Base-by-base conservation (phyloP, 768 basidiomycete genomes). In the Lactarius tabidus region DNA sequence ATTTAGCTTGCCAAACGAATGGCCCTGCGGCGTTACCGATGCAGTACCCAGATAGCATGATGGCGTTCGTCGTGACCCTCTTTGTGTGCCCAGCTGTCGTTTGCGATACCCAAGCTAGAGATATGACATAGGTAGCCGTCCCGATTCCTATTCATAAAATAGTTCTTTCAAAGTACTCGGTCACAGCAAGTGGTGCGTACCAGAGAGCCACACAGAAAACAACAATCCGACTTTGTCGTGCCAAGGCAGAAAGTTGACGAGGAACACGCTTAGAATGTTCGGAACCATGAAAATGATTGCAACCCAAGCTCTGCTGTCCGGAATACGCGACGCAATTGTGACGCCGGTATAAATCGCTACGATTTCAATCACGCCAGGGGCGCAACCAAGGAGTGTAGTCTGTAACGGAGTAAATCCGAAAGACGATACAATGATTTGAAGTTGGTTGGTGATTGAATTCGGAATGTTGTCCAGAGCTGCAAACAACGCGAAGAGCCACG, bases 31-130 rank as follows among this genome's bases (percentile, higher is more conserved):
- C 77, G 63, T 91, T 90, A 33, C 84, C 84, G 26, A 85, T 66
- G 68, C 85, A 85, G 71, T 91, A 92, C 1, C 88, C 86, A 51
- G 81, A 82, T 14, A 92, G 79, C 80, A 91, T 82, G 67, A 92
- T 84, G 0, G 90, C 88, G 70, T 91, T 91, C 69, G 76, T 68
- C 26, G 89, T 87, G 0, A 91, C 80, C 66, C 81, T 79, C 75
- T 90, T 90, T 36, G 89, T 90, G 70, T 89, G 89, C 0, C 87
- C 89, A 0, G 87, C 83, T 0, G 87, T 90, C 7, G 88, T 83
- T 48, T 74, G 81, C 1, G 82, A 83, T 17, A 89, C 71, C 89
- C 89, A 91, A 3, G 85, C 80, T 48, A 90, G 70, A 15, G 82
- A 76, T 18, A 90, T 74, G 14, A 83, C 81, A 63, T 89, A 90